Evolutionary conservation across 805 yeast genomes (phyloP).

Genomic region (Kazachstania viticola): DNA sequence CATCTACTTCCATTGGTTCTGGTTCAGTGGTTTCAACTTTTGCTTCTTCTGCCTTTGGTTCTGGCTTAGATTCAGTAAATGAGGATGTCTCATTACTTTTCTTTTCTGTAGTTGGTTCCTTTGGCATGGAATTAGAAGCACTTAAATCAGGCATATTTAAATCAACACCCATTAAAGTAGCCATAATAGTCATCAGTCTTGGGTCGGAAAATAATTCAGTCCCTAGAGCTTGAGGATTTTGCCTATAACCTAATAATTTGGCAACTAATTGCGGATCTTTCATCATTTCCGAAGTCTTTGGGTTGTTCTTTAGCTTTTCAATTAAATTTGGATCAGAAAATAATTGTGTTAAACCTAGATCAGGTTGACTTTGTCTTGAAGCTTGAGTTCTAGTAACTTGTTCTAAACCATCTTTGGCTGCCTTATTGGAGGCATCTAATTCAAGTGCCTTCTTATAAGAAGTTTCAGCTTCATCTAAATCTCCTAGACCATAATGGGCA

Average conservation of each 20-base stretch:
- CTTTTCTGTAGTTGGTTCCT: slow-evolving; percentile 11
- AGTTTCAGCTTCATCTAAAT: slow-evolving; percentile 60
- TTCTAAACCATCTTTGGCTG: slow-evolving; percentile 74
- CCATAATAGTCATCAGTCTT: slow-evolving; percentile 80
- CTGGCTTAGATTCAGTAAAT: slow-evolving; percentile 7
- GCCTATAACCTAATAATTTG: slow-evolving; percentile 44
- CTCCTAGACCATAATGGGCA: slow-evolving; percentile 80
- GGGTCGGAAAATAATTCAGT: slow-evolving; percentile 67
- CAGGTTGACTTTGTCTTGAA: slow-evolving; percentile 44
- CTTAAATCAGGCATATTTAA: slow-evolving; percentile 35
- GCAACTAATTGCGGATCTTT: slow-evolving; percentile 75
- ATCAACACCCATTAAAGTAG: slow-evolving; percentile 75
- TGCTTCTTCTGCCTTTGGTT: slow-evolving; percentile 19
- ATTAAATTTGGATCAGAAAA: slow-evolving; percentile 73
- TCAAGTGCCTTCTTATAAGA: slow-evolving; percentile 71
- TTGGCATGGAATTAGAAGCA: slow-evolving; percentile 21
- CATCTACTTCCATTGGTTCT: slow-evolving; percentile 30
- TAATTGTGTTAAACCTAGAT: slow-evolving; percentile 64
- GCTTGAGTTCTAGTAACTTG: slow-evolving; percentile 54
- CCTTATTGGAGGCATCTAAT: slow-evolving; percentile 68
- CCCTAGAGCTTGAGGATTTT: slow-evolving; percentile 67
- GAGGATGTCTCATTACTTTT: slow-evolving; percentile 13
- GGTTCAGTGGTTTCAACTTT: slow-evolving; percentile 21
- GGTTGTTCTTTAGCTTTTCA: slow-evolving; percentile 65
- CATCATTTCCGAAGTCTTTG: slow-evolving; percentile 79